These are phyloP conservation scores for Colletotrichum simmondsii DNA, from an alignment of 2,329 filamentous ascomycete species.

Conservation along the genomic window DNA sequence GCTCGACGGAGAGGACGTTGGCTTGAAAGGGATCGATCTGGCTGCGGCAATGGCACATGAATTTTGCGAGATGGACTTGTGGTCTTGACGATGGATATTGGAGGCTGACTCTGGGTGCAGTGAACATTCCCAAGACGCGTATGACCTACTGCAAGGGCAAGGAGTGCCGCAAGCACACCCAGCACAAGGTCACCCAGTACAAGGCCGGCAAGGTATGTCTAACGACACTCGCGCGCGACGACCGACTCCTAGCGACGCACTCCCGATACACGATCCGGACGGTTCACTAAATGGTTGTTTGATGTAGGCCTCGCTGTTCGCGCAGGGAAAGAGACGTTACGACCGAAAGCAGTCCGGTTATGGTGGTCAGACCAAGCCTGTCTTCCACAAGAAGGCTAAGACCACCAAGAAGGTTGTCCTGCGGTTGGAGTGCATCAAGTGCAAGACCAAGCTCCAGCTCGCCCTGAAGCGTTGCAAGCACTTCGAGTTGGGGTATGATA, in stretches of 20 bases:
- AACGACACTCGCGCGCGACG: constrained; percentile 35
- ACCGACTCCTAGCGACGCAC: constrained; percentile 10
- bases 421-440: constrained; percentile 95
- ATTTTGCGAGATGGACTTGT: background rate
- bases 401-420: constrained; percentile 99
- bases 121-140: constrained; percentile 98
- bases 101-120: constrained; percentile 64
- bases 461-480: constrained; percentile 99
- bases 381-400: constrained; percentile 99
- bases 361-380: constrained; percentile 99
- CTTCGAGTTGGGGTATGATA: constrained; percentile 95
- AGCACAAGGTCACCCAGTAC: constrained; percentile 96
- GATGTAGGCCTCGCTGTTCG: constrained; percentile 84
- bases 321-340: constrained; percentile 99
- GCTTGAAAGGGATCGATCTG: constrained; percentile 2
- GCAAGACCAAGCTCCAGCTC: constrained; percentile 99
- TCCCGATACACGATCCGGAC: background rate
- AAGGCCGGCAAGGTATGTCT: constrained; percentile 85
- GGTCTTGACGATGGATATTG: constrained; percentile 4
- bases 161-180: constrained; percentile 91
- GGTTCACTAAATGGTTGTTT: background rate
- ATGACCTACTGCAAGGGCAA: constrained; percentile 98
- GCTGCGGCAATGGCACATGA: constrained; percentile 19
- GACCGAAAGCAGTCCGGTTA: constrained; percentile 99
- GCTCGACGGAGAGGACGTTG: background rate